Conservation (phyloP, 2,329 filamentous ascomycete genomes). For the Penicillium sp. region DNA sequence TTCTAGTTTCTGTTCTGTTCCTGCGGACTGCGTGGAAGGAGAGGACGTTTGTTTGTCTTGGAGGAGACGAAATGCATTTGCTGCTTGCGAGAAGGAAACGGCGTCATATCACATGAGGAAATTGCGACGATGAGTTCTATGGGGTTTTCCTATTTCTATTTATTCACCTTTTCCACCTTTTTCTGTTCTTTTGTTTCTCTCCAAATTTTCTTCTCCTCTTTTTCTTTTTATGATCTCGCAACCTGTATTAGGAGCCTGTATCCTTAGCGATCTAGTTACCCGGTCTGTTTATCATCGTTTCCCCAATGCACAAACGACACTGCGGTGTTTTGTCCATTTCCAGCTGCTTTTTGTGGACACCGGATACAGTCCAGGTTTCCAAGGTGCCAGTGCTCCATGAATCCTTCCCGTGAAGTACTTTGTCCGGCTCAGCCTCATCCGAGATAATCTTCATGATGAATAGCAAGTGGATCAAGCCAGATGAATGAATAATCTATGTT, state of each 20-base stretch:
- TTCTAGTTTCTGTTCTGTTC: background rate
- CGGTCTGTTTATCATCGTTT: background rate
- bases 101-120: conserved; percentile 20
- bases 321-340: background rate
- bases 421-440: background rate
- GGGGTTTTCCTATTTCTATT: conserved; percentile 3
- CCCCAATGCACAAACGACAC: conserved; percentile 1
- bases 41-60: background rate
- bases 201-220: background rate
- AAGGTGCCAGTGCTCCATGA: background rate
- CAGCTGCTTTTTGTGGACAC: background rate
- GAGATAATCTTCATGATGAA: background rate
- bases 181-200: background rate
- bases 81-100: conserved; percentile 9
- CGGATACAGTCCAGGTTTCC: background rate
- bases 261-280: background rate
- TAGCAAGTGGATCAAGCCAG: background rate
- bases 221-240: background rate
- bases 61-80: conserved; percentile 10
- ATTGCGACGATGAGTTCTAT: conserved; percentile 18
- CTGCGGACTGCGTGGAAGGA: background rate
- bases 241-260: background rate
- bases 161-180: background rate
- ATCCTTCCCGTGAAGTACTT: background rate
- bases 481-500: background rate